phyloP scores from a whole-genome alignment of 169 alveolate genomes.

The Besnoitia besnoiti region DNA sequence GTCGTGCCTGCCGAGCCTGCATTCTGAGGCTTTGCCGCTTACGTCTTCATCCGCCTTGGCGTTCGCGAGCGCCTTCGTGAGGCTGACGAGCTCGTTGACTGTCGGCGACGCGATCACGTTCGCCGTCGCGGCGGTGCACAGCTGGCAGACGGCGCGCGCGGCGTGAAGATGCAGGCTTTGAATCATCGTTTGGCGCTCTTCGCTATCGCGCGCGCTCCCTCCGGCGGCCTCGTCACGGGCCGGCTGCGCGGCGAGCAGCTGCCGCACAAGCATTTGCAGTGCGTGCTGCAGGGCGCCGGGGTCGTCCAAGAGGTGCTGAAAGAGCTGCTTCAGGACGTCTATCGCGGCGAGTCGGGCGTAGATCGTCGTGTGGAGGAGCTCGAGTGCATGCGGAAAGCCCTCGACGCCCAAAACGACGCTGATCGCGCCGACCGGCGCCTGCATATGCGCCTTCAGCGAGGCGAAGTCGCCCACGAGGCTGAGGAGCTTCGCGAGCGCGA shows the following conservation, averaged over 20 bases:
- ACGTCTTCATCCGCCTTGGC: background rate
- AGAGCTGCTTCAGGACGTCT: background rate
- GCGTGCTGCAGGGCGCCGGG: background rate
- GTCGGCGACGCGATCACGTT: background rate
- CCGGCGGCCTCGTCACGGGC: background rate
- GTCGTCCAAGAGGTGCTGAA: background rate
- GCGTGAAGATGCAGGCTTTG: background rate
- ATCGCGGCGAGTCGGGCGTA: background rate
- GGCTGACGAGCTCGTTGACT: background rate
- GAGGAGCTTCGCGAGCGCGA: background rate
- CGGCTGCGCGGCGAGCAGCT: background rate
- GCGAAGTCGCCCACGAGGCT: background rate
- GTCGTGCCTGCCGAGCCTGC: no score
- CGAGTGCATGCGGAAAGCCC: background rate
- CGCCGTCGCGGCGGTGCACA: background rate
- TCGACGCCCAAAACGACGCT: background rate
- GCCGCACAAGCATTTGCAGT: constrained; percentile 17
- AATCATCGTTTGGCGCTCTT: background rate
- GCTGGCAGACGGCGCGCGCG: background rate
- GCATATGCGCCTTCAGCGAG: background rate
- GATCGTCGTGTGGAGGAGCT: background rate
- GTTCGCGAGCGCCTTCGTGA: background rate
- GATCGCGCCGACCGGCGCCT: background rate
- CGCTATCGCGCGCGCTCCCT: background rate
- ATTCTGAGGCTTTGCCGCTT: no score